A percentile compares a stretch with the other conserved stretches of the same genome.
Evolutionary conservation across 768 basidiomycete species (phyloP).

Genomic region (Candolleomyces aberdarensis): DNA sequence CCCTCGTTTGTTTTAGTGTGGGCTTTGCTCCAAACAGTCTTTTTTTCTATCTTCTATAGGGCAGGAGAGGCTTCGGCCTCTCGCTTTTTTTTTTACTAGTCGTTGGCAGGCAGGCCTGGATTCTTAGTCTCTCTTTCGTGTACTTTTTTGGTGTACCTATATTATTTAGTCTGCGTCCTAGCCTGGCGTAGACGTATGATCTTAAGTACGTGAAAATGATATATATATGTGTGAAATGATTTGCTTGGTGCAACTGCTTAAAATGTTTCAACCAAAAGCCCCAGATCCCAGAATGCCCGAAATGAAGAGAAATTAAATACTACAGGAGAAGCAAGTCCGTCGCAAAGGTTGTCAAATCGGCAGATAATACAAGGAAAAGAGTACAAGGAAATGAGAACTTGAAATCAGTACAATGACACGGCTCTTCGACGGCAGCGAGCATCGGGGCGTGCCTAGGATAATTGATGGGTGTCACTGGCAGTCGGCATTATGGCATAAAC

Average conservation of each 20-base stretch:
- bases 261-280: not conserved
- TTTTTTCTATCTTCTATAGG: not conserved
- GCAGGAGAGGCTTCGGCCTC: too few species aligned
- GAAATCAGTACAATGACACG: not conserved
- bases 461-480: not conserved
- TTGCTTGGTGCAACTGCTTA: not conserved
- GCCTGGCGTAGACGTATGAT: too few species aligned
- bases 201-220: too few species aligned
- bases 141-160: too few species aligned
- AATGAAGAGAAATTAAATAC: not conserved
- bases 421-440: too few species aligned
- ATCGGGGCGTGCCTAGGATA: too few species aligned
- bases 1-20: not conserved
- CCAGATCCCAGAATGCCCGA: not conserved
- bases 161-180: too few species aligned
- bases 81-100: not conserved
- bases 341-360: not conserved
- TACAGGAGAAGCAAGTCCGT: not conserved
- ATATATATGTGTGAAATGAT: too few species aligned
- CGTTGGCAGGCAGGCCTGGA: not conserved
- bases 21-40: not conserved
- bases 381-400: not conserved
- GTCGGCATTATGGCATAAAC: not conserved
- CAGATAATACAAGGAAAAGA: not conserved
- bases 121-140: not conserved